Percentiles rank a stretch among this genome's conserved stretches.
Evolutionary conservation across 1,284 basidiomycete species (phyloP).

Genomic region (Tylopilus sp.): DNA sequence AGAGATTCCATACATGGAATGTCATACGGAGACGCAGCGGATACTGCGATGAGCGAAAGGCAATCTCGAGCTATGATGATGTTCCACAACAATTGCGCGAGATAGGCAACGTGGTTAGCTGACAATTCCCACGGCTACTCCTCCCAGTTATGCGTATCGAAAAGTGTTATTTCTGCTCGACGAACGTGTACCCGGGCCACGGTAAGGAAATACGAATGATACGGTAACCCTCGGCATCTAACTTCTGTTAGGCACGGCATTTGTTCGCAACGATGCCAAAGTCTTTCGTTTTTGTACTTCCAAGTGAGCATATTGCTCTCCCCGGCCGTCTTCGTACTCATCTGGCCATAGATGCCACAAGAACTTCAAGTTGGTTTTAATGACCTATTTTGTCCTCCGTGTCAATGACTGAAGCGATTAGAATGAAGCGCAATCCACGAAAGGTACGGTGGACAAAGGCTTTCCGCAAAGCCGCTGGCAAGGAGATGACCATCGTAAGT

Average conservation of each 20-base stretch:
- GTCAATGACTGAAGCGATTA: constrained; percentile 31
- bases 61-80: too few species aligned
- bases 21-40: too few species aligned
- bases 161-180: constrained; percentile 91
- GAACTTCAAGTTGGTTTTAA: constrained; percentile 81
- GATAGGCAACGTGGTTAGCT: too few species aligned
- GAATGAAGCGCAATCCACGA: constrained; percentile 99
- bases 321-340: constrained; percentile 11
- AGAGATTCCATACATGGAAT: too few species aligned
- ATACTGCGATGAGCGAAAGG: too few species aligned
- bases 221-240: background rate
- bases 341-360: constrained; percentile 74
- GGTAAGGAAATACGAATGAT: constrained; percentile 42
- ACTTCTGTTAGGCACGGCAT: constrained; percentile 65
- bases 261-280: constrained; percentile 95
- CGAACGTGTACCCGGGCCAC: constrained; percentile 92
- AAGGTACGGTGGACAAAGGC: constrained; percentile 99
- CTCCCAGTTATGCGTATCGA: constrained; percentile 66
- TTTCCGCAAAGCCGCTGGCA: constrained; percentile 97
- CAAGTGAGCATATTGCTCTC: constrained; percentile 56
- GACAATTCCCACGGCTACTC: constrained; percentile 34
- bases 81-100: too few species aligned
- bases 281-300: constrained; percentile 95
- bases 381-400: background rate
- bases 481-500: constrained; percentile 98